These are phyloP conservation scores for barrel medic (Medicago truncatula) DNA, from an alignment of 306 rosid species.

Conservation along the genomic window DNA sequence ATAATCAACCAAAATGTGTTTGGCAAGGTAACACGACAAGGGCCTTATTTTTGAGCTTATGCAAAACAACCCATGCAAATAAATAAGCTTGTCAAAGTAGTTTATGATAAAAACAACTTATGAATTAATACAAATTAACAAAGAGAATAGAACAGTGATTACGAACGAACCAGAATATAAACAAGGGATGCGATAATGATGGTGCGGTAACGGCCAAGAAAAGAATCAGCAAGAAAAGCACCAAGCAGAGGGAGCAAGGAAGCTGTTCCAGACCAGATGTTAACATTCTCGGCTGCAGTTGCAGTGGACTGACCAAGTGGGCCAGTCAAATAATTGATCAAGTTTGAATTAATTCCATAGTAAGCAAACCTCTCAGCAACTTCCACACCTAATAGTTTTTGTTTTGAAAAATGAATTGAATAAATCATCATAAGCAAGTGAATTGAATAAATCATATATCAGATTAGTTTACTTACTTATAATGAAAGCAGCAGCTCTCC, in stretches of 20 bases:
- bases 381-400: slow-evolving; percentile 47
- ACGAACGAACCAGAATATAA: slow-evolving; percentile 43
- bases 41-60: too few relatives aligned
- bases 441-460: too few relatives aligned
- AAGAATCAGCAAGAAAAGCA: slow-evolving; percentile 63
- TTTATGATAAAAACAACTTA: too few relatives aligned
- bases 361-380: slow-evolving; percentile 63
- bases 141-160: neutral
- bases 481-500: slow-evolving; percentile 61
- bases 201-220: slow-evolving; percentile 66
- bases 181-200: slow-evolving; percentile 51
- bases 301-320: slow-evolving; percentile 47
- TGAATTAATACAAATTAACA: too few relatives aligned
- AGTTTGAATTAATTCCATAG: slow-evolving; percentile 59
- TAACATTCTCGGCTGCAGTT: slow-evolving; percentile 62
- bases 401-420: too few relatives aligned
- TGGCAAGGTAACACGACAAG: too few relatives aligned
- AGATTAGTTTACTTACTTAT: slow-evolving; percentile 14
- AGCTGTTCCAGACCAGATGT: slow-evolving; percentile 62
- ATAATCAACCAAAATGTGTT: neutral
- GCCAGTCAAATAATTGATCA: slow-evolving; percentile 57
- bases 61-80: rapidly evolving
- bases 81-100: rapidly evolving
- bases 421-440: too few relatives aligned
- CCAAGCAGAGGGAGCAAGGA: slow-evolving; percentile 58